Percentiles rank a stretch among this genome's conserved stretches.
phyloP scores from a whole-genome alignment of 257 asterid genomes.

The Plantago ovata region DNA sequence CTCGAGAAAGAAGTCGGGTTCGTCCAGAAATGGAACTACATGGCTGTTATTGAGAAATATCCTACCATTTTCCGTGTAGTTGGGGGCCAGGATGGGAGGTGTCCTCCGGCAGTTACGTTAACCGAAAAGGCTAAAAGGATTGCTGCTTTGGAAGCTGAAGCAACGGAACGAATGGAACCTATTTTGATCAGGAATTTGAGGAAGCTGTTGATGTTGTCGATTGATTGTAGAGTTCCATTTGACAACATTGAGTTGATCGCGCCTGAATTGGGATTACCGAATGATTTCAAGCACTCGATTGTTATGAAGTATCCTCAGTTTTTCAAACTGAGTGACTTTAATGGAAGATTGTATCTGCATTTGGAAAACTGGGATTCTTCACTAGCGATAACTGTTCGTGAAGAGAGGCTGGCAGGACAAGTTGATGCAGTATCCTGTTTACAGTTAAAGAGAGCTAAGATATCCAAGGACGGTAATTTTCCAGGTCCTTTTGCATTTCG shows the following conservation, averaged over 20 bases:
- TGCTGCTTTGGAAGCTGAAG: constrained; percentile 54
- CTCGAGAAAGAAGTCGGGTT: constrained; percentile 96
- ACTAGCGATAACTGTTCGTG: constrained; percentile 75
- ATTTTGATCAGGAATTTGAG: constrained; percentile 64
- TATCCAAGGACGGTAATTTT: constrained; percentile 76
- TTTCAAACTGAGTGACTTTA: constrained; percentile 48
- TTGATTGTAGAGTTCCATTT: constrained; percentile 71
- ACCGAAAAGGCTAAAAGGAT: constrained; percentile 63
- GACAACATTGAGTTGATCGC: constrained; percentile 54
- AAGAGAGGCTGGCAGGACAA: constrained; percentile 46
- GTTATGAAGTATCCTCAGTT: constrained; percentile 64
- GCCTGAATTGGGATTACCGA: constrained; percentile 70
- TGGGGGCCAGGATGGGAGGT: constrained; percentile 41
- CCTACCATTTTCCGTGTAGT: constrained; percentile 58
- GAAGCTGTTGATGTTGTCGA: constrained; percentile 84
- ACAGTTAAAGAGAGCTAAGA: constrained; percentile 30
- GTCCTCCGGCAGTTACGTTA: constrained; percentile 68
- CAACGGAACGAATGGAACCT: constrained; percentile 63
- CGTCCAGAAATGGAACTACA: constrained; percentile 86
- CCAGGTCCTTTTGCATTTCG: constrained; percentile 68
- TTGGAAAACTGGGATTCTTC: constrained; percentile 96
- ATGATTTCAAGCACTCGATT: constrained; percentile 57
- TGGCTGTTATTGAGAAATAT: constrained; percentile 77
- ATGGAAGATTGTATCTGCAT: constrained; percentile 57
- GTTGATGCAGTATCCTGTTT: constrained; percentile 15